Percentiles rank a stretch among this genome's conserved stretches.
phyloP scores from a whole-genome alignment of 495 filamentous ascomycete species.

The Penicillium egyptiacum region DNA sequence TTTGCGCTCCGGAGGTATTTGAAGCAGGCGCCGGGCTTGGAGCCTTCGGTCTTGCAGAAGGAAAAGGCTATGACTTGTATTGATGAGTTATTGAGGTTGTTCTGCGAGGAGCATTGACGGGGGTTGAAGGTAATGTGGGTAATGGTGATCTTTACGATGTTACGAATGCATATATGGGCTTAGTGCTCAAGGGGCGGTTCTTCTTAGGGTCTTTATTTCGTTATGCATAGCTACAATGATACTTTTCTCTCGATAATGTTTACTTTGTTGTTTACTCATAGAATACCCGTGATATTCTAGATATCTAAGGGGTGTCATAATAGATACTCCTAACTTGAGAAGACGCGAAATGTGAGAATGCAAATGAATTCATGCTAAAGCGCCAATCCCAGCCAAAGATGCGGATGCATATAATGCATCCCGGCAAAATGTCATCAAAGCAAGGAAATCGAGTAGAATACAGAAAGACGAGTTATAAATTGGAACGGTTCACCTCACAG shows the following conservation, averaged over 20 bases:
- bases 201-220: background rate
- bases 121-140: background rate
- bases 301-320: background rate
- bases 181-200: background rate
- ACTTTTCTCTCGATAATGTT: background rate
- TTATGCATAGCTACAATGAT: background rate
- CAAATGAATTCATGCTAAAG: constrained; percentile 22
- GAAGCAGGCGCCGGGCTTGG: constrained; percentile 22
- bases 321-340: background rate
- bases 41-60: constrained; percentile 38
- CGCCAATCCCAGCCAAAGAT: constrained; percentile 17
- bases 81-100: constrained; percentile 46
- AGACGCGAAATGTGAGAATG: background rate
- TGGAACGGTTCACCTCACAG: constrained; percentile 49
- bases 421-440: constrained; percentile 18
- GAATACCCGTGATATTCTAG: background rate
- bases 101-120: constrained; percentile 46
- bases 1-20: constrained; percentile 57
- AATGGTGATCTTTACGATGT: constrained; percentile 18
- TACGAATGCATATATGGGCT: constrained; percentile 15
- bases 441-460: constrained; percentile 24
- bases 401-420: constrained; percentile 17
- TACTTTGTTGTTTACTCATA: background rate
- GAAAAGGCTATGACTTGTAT: constrained; percentile 48
- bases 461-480: constrained; percentile 15